Percentiles rank a stretch among this genome's conserved stretches.
These are phyloP conservation scores for Zygoascus biomembranicola DNA, from an alignment of 805 yeast species.

Conservation along the genomic window DNA sequence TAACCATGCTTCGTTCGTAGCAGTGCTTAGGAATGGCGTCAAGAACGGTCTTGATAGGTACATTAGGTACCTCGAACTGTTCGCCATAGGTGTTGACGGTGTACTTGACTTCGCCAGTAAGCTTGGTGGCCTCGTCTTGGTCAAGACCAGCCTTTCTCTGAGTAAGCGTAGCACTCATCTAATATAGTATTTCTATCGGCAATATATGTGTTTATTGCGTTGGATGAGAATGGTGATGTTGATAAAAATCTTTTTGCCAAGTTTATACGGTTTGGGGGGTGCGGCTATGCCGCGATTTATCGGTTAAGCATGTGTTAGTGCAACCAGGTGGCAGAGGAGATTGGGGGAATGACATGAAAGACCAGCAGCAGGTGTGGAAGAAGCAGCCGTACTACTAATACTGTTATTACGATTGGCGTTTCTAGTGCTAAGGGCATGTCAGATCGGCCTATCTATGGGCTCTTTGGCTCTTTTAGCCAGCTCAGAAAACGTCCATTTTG, in stretches of 20 bases:
- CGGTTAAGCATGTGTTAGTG: neutral
- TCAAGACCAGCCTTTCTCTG: slow-evolving; percentile 1
- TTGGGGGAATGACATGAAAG: too few relatives aligned
- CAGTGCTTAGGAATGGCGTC: slow-evolving; percentile 67
- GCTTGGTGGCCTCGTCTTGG: neutral
- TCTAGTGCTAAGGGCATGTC: too few relatives aligned
- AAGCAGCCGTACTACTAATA: too few relatives aligned
- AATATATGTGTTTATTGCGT: neutral
- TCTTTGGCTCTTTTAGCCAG: too few relatives aligned
- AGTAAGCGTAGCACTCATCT: neutral
- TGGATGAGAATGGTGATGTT: neutral
- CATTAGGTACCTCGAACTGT: slow-evolving; percentile 65
- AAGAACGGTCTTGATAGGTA: slow-evolving; percentile 65
- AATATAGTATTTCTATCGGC: neutral
- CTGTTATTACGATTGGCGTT: too few relatives aligned
- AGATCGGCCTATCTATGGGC: too few relatives aligned
- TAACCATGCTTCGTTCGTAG: slow-evolving; percentile 51
- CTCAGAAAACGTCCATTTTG: too few relatives aligned
- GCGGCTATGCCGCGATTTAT: neutral
- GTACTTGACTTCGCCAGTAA: neutral
- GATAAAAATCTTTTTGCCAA: neutral
- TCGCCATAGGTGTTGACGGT: slow-evolving; percentile 52
- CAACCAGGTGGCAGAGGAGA: neutral
- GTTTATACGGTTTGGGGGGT: neutral
- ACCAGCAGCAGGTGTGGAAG: too few relatives aligned